A percentile compares a stretch with the other conserved stretches of the same genome.
These are phyloP conservation scores for Diaporthe sp. DNA, from an alignment of 2,329 filamentous ascomycete genomes.

Conservation along the genomic window DNA sequence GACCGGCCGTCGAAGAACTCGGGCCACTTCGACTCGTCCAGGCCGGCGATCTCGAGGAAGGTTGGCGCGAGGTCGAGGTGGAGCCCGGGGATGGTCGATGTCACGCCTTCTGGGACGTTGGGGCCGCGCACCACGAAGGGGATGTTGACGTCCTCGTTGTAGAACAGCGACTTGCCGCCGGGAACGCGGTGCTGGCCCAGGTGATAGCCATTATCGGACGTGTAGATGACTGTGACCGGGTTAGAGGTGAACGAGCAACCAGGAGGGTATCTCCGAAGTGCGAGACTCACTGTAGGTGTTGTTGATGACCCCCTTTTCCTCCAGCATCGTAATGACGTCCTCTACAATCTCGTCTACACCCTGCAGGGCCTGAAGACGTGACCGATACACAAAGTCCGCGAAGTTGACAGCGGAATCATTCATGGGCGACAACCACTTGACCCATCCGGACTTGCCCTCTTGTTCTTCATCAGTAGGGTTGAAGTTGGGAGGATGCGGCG, in stretches of 20 bases:
- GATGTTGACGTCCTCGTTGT: constrained; percentile 51
- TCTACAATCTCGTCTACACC: constrained; percentile 53
- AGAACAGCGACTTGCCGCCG: constrained; percentile 48
- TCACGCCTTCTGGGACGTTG: constrained; percentile 43
- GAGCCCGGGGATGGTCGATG: constrained; percentile 45
- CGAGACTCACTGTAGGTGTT: constrained; percentile 46
- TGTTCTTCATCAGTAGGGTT: constrained; percentile 45
- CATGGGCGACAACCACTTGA: constrained; percentile 42
- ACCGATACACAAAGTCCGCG: constrained; percentile 43
- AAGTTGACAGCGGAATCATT: constrained; percentile 43
- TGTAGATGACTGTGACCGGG: constrained; percentile 43
- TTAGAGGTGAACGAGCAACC: not conserved
- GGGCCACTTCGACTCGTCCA: constrained; percentile 43
- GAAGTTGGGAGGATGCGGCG: constrained; percentile 45
- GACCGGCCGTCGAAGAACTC: constrained; percentile 50
- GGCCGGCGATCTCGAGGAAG: constrained; percentile 48
- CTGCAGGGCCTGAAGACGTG: constrained; percentile 46
- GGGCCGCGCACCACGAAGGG: constrained; percentile 50
- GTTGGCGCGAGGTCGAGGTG: constrained; percentile 50
- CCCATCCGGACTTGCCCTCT: constrained; percentile 43
- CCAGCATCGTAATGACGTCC: constrained; percentile 49
- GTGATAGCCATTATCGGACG: constrained; percentile 42
- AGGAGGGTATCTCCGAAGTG: not conserved
- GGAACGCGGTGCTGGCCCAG: constrained; percentile 37
- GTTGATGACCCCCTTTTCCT: constrained; percentile 46